Base-by-base conservation (phyloP, 805 yeast genomes). In the Yarrowia sp. region DNA sequence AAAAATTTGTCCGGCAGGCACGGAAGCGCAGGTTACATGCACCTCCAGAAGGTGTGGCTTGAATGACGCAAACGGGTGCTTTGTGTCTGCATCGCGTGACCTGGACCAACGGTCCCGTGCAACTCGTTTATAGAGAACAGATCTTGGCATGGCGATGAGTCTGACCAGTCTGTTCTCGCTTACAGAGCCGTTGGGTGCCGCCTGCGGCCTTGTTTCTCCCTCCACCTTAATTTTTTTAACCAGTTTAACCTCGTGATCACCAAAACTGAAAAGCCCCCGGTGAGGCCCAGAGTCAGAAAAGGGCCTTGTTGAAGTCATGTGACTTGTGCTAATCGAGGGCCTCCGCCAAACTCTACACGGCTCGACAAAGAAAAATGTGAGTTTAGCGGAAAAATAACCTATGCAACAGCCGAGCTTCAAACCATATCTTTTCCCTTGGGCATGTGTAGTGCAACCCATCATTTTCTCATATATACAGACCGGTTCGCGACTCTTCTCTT, bases 361-460 rank as follows among this genome's bases (percentile, higher is more conserved):
- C n/a, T n/a, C 10, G 40, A 56, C 63, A 56, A 56, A 41, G 63
- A 26, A 16, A 5, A 50, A 15, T 15, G 8, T 8, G 38, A n/a
- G 63, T 56, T 56, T 56, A 41, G 48, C 63, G 63, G 63, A 56
- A 56, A 56, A 56, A 56, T 56, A 56, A 26, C 38, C 22, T 56
- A 41, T 41, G 38, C 63, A 26, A 56, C 63, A 15, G 19, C 63
- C 48, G 63, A 56, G 22, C 19, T 12, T 0, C 35, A 56, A 56
- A 42, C 46, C 15, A 8, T 56, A 41, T 56, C 32, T 32, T 12
- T 40, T 5, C 35, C 5, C 46, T n/a, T 8, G 16, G 63, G 63
- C 48, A 56, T 41, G 48, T 56, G 48, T 56, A 41, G 63, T 56
- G 63, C 48, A 56, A 56, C 63, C 63, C 63, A 56, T 56, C 63